These are phyloP conservation scores for Avena atlantica DNA, from an alignment of 176 grass and related monocot genomes.

Conservation along the genomic window DNA sequence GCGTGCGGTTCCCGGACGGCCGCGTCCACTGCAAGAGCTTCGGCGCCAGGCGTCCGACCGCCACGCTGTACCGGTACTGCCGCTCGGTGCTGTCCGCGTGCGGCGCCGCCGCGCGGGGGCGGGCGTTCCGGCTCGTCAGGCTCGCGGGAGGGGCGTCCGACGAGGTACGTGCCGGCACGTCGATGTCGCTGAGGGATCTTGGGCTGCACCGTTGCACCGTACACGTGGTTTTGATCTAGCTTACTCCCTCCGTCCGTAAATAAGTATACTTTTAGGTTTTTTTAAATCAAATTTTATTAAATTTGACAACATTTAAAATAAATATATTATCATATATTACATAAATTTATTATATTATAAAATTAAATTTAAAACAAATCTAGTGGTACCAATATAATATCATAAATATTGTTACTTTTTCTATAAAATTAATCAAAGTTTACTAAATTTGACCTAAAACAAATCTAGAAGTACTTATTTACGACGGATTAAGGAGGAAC, in stretches of 20 bases:
- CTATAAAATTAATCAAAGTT: no score
- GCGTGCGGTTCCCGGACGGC: slow-evolving; percentile 18
- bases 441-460: no score
- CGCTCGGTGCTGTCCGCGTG: not conserved
- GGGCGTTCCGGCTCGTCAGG: slow-evolving; percentile 6
- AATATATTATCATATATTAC: no score
- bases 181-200: not conserved
- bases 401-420: no score
- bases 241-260: no score
- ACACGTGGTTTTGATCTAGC: not conserved
- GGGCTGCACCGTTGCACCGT: not conserved
- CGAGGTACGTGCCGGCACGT: not conserved
- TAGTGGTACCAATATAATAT: no score
- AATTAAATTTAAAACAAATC: no score
- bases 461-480: no score
- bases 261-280: no score
- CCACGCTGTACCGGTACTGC: slow-evolving; percentile 28
- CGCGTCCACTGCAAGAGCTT: not conserved
- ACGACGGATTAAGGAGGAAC: not conserved
- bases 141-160: slow-evolving; percentile 18
- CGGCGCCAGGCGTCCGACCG: not conserved
- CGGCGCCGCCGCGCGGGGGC: not conserved
- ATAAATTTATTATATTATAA: no score
- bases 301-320: no score
- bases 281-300: no score